Evolutionary conservation across 495 filamentous ascomycete genomes (phyloP).

Genomic region (Glutinoglossum americanum): DNA sequence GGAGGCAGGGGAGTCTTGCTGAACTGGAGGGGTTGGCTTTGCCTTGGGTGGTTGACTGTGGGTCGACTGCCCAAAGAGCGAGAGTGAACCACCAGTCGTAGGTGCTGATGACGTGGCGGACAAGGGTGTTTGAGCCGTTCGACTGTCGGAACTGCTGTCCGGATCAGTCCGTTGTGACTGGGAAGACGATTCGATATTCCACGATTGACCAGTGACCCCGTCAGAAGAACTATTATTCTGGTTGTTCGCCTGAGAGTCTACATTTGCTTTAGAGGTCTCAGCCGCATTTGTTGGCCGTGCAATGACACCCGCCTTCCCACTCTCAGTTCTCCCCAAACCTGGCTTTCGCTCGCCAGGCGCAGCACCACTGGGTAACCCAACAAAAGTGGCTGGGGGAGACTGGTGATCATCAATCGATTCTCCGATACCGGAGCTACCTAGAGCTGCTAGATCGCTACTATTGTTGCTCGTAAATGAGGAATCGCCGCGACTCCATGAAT

Average conservation of each 20-base stretch:
- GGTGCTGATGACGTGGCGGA: not conserved
- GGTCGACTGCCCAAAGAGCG: not conserved
- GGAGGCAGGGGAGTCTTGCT: not conserved
- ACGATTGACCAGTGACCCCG: not conserved
- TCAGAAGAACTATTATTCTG: not conserved
- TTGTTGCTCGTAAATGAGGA: slow-evolving; percentile 1
- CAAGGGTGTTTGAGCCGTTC: not conserved
- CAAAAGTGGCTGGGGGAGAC: not conserved
- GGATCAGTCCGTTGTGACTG: not conserved
- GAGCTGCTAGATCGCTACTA: not conserved
- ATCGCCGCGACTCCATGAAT: not conserved
- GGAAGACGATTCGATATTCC: not conserved
- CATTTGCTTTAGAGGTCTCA: not conserved
- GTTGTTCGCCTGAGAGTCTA: slow-evolving; percentile 1
- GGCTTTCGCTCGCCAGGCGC: not conserved
- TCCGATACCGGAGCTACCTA: not conserved
- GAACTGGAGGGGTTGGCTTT: not conserved
- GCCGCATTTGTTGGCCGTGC: not conserved
- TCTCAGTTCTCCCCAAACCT: not conserved
- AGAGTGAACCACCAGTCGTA: not conserved
- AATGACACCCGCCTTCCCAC: not conserved
- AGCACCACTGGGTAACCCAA: not conserved
- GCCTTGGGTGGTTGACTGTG: not conserved
- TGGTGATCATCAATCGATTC: slow-evolving; percentile 1
- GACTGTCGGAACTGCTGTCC: not conserved